Evolutionary conservation across 805 yeast species (phyloP), one percentile per base, ranked within the genome.

Genomic region (Maudiozyma barnettii): DNA sequence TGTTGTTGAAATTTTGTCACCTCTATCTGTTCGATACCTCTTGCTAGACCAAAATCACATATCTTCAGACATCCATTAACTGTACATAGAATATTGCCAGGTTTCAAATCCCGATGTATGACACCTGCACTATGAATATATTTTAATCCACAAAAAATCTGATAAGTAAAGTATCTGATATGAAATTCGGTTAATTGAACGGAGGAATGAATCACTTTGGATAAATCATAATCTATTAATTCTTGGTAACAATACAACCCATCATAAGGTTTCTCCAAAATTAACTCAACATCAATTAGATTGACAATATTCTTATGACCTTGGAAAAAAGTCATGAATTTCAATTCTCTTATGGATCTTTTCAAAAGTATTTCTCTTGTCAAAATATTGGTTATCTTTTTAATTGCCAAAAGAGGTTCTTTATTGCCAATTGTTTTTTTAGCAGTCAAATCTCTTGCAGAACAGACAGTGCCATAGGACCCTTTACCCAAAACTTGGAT

Each of bases 181-280:
- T 89, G 96, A 61, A 81, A 82, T 51, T 86, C 93, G n/a, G 91
- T 79, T 55, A 90, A 78, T 52, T 83, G 87, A 16, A 81, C 82
- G 0, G 81, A 67, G 0, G 89, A 82, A 54, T 83, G 84, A 37
- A 90, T 82, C n/a, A 90, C 89, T 49, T 78, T 70, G 1, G 90
- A 82, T 52, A 90, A 70, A 63, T 90, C 97, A 59, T 76, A 82
- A 55, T 86, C 95, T 56, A 84, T 78, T 49, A 84, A 70, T 59
- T 90, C 97, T 62, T 89, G 95, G 61, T 81, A 84, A 61, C 96
- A 85, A 61, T 90, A 90, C 23, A 90, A 72, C 0, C 98, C 98
- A 50, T 84, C 91, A 61, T 75, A 87, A 0, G 91, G 93, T 47
- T 73, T 69, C 23, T 70, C 67, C 40, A 74, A 68, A 14, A 86